Evolutionary conservation across 805 yeast species (phyloP), one percentile per base, ranked within the genome.

Genomic region (Barnettozyma populi): DNA sequence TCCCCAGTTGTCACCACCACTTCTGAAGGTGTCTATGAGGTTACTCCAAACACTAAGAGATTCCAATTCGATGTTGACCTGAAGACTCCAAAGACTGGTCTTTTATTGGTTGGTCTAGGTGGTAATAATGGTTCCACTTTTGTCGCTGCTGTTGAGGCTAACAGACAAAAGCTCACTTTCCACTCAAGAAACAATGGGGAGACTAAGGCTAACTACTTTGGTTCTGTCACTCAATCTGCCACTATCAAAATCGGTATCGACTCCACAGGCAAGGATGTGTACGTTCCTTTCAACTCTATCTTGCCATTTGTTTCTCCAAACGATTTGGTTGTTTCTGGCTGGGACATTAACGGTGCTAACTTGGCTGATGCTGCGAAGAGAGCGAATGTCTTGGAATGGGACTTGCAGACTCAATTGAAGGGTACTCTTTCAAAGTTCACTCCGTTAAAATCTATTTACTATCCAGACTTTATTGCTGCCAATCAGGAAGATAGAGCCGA

Each of bases 121-220:
- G 98, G 98, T 69, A 90, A 90, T 75, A 90, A 90, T 64, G 98
- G 97, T 68, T 78, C 97, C 50, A 90, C 98, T 13, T 75, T 92
- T 55, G 79, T 90, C 46, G 90, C 92, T 40, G 84, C 97, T 9
- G 75, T 83, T 44, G 78, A 86, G 55, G 96, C 97, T 51, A 90
- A 90, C 74, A 88, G 84, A 61, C 76, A 86, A 65, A 76, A 86
- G 52, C 66, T 90, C 53, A 68, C 79, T 44, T 90, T 90, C 72
- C 81, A 86, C 63, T 89, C 86, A 59, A 90, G 89, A 70, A 82
- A 47, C 32, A 43, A 82, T 47, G 96, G 96, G 45, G 74, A 73
- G 23, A 75, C 80, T 42, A 74, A 74, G 53, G 75, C 83, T 48
- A 90, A 90, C 70, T 90, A 89, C 68, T 90, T 78, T 57, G 98